phyloP scores from a whole-genome alignment of 2,329 filamentous ascomycete genomes.

The Diaporthe eres region DNA sequence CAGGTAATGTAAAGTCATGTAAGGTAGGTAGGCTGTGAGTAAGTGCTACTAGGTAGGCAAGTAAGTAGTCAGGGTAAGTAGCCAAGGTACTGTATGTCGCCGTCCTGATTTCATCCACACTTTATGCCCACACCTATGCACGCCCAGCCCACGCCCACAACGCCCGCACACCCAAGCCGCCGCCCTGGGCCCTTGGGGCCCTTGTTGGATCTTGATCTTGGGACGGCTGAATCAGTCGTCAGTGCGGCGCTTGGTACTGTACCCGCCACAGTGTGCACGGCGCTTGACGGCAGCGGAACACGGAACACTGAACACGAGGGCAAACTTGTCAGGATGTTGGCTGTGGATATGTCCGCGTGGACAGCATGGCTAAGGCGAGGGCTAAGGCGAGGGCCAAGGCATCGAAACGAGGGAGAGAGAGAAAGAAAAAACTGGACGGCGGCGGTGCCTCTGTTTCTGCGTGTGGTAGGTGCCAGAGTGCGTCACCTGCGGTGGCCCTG shows the following conservation, averaged over 20 bases:
- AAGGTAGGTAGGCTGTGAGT: not conserved
- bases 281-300: not conserved
- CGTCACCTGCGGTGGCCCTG: conserved; percentile 28
- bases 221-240: conserved; percentile 27
- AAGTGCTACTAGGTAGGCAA: not conserved
- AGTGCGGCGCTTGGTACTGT: conserved; percentile 23
- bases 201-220: conserved; percentile 14
- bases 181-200: conserved; percentile 2
- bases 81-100: not conserved
- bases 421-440: not conserved
- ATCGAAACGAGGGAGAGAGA: not conserved
- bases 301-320: not conserved
- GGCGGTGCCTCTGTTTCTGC: conserved; percentile 16
- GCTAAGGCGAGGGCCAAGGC: conserved; percentile 13
- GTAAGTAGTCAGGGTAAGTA: not conserved
- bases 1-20: conserved; percentile 8
- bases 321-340: conserved; percentile 14
- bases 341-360: conserved; percentile 15
- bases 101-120: conserved; percentile 20
- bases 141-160: not conserved
- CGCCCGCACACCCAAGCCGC: conserved; percentile 17
- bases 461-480: conserved; percentile 20
- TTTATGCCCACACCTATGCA: conserved; percentile 16
- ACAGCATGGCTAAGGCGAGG: conserved; percentile 26
- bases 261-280: conserved; percentile 22